Evolutionary conservation across 2,329 filamentous ascomycete genomes (phyloP).

Genomic region (Penicillium sclerotigenum): DNA sequence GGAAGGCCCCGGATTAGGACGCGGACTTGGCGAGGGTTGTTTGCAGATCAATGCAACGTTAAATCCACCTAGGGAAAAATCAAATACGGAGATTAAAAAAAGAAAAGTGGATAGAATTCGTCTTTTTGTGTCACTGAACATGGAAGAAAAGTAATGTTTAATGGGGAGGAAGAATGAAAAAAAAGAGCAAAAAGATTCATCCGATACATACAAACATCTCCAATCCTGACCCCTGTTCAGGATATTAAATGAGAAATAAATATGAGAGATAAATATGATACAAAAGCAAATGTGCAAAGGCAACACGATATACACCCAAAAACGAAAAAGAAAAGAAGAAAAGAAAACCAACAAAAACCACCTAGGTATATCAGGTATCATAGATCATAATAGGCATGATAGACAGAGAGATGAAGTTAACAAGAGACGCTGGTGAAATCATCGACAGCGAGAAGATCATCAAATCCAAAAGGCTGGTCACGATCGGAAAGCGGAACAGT

Average conservation of each 20-base stretch:
- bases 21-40: neutral
- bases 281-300: slow-evolving; percentile 4
- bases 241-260: neutral
- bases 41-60: slow-evolving; percentile 1
- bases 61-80: neutral
- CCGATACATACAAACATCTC: neutral
- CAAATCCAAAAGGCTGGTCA: slow-evolving; percentile 28
- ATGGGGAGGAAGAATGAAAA: neutral
- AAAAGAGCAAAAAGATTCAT: slow-evolving; percentile 2
- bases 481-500: slow-evolving; percentile 20
- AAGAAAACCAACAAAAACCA: neutral
- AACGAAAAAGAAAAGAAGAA: slow-evolving; percentile 8
- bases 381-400: slow-evolving; percentile 12
- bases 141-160: slow-evolving; percentile 5
- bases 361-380: slow-evolving; percentile 12
- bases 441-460: slow-evolving; percentile 33
- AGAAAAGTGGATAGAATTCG: neutral
- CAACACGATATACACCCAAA: neutral
- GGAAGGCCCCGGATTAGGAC: neutral
- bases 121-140: neutral
- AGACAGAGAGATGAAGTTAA: slow-evolving; percentile 19
- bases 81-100: neutral
- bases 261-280: neutral
- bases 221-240: neutral
- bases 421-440: slow-evolving; percentile 31